These are phyloP conservation scores for Aeschynomene evenia DNA, from an alignment of 306 rosid genomes.

Conservation along the genomic window DNA sequence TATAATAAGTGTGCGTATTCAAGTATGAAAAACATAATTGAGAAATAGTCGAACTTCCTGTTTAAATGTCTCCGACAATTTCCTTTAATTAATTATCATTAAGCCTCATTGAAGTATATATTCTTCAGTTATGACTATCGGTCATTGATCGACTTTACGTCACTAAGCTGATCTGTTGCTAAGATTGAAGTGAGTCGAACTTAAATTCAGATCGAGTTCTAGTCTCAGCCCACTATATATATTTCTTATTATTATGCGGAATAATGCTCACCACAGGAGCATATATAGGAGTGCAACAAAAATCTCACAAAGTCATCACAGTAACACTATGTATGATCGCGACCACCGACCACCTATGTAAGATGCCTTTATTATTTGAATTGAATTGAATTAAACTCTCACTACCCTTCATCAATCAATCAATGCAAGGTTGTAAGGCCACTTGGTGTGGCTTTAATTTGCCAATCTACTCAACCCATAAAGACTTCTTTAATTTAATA, in stretches of 20 bases:
- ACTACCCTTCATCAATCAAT: not conserved
- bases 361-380: not conserved
- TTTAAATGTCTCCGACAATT: too few species aligned
- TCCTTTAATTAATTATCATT: too few species aligned
- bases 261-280: not conserved
- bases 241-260: not conserved
- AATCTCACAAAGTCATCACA: not conserved
- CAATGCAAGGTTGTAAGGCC: slow-evolving; percentile 13
- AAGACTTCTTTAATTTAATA: slow-evolving; percentile 10
- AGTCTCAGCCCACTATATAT: too few species aligned
- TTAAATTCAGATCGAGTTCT: too few species aligned
- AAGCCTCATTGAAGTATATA: too few species aligned
- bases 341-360: not conserved
- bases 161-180: too few species aligned
- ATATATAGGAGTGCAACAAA: not conserved
- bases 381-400: not conserved
- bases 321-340: not conserved
- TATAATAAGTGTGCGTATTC: too few species aligned
- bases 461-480: slow-evolving; percentile 20
- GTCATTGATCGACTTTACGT: too few species aligned
- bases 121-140: too few species aligned
- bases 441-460: slow-evolving; percentile 26
- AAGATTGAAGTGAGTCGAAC: too few species aligned
- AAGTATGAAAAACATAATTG: too few species aligned
- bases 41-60: too few species aligned